Base-by-base conservation (phyloP, 73 alveolate genomes). In the Tetrahymena elliotti region DNA sequence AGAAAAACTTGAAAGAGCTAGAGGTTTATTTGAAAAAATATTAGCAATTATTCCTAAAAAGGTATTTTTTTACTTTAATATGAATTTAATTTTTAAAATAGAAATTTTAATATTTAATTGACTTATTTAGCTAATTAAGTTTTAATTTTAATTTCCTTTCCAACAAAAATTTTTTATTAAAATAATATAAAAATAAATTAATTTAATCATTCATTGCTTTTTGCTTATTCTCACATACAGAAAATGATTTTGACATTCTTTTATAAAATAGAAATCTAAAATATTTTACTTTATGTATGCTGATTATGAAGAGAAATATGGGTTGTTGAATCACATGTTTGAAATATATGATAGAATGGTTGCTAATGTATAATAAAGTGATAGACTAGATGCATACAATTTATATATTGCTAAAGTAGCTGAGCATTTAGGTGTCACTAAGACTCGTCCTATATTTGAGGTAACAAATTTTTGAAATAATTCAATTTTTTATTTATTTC, bases 291-390 rank as follows among this genome's bases (percentile, higher is more conserved):
- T 94, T 88, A 97, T 99, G 99, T 99, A 97, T 96, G 99, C 99
- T 20, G 98, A 97, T 94, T 98, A 95, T 93, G 99, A 99, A 92
- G 99, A 99, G 94, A 94, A 98, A 94, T 99, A 96, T 95, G 99
- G 99, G 34, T 96, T 98, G 52, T 95, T 97, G 31, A 98, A 98
- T 95, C 99, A 98, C 96, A 98, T 99, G 34, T 97, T 98, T 93
- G 98, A 97, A 68, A 98, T 99, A 4, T 97, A 96, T 84, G 99
- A 97, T 83, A 97, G 99, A 93, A 99, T 99, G 93, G 96, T 98
- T 34, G 97, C 97, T 95, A 98, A 98, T 93, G 98, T 98, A 15
- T 98, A 96, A 36, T 96, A 95, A 34, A 96, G 94, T 41, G 99
- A 98, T 68, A 97, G 96, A 88, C 96, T 97, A 31, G 99, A 98